Percentiles rank a stretch among this genome's conserved stretches.
phyloP scores from a whole-genome alignment of 768 basidiomycete genomes.

The Mycena indigotica region DNA sequence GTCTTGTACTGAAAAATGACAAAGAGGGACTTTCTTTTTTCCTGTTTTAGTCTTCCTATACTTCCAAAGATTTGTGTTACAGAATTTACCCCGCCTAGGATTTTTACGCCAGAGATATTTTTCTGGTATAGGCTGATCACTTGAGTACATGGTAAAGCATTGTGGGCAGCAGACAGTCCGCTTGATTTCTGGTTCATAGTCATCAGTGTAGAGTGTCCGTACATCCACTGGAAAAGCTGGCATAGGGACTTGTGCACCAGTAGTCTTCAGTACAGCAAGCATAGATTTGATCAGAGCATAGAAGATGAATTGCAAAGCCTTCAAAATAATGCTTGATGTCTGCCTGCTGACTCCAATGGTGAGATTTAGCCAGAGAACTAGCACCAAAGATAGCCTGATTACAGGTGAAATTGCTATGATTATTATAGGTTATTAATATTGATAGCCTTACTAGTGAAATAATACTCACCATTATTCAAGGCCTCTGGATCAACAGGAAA shows the following conservation, averaged over 20 bases:
- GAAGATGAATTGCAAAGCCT: slow-evolving; percentile 6
- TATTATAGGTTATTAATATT: not conserved
- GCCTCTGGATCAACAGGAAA: not conserved
- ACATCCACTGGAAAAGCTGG: not conserved
- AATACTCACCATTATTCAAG: not conserved
- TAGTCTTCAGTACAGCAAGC: not conserved
- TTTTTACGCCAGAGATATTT: slow-evolving; percentile 20
- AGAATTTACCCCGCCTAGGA: slow-evolving; percentile 22
- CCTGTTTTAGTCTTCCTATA: slow-evolving; percentile 13
- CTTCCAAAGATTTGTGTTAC: slow-evolving; percentile 26
- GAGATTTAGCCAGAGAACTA: slow-evolving; percentile 8
- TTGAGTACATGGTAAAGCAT: slow-evolving; percentile 26
- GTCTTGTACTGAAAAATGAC: slow-evolving; percentile 27
- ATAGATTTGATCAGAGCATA: not conserved
- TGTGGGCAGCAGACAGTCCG: slow-evolving; percentile 24
- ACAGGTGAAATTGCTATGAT: not conserved
- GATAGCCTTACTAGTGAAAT: not conserved
- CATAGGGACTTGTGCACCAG: not conserved
- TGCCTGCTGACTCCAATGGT: not conserved
- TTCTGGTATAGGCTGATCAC: slow-evolving; percentile 12
- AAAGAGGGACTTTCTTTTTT: slow-evolving; percentile 20
- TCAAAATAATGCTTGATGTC: not conserved
- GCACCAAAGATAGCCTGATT: not conserved
- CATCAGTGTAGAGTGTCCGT: not conserved
- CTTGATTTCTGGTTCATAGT: not conserved